Conservation (phyloP, 805 yeast genomes). For the Candida wancherniae region DNA sequence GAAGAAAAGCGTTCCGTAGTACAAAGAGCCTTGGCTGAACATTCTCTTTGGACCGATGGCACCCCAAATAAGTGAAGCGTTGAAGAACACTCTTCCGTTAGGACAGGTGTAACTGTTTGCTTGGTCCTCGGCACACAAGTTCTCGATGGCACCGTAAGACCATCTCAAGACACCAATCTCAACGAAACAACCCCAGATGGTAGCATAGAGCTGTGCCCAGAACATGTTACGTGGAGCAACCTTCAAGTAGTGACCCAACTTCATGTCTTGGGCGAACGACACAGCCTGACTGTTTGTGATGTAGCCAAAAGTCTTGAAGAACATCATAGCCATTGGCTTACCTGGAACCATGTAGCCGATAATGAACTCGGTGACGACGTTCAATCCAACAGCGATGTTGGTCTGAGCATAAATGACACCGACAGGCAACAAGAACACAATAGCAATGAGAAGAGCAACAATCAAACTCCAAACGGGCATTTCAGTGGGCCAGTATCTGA, state of each 20-base stretch:
- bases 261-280: slow-evolving; percentile 44
- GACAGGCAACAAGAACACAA: slow-evolving; percentile 37
- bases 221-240: slow-evolving; percentile 37
- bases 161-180: slow-evolving; percentile 39
- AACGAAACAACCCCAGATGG: slow-evolving; percentile 38
- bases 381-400: slow-evolving; percentile 36
- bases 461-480: slow-evolving; percentile 41
- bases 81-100: slow-evolving; percentile 37
- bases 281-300: slow-evolving; percentile 48
- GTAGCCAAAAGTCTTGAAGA: slow-evolving; percentile 45
- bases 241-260: slow-evolving; percentile 43
- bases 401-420: slow-evolving; percentile 35
- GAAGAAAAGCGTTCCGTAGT: slow-evolving; percentile 26
- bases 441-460: slow-evolving; percentile 36
- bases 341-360: slow-evolving; percentile 45
- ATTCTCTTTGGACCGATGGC: slow-evolving; percentile 30
- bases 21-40: slow-evolving; percentile 15
- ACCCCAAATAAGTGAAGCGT: slow-evolving; percentile 43
- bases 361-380: slow-evolving; percentile 40
- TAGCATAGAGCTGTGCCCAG: slow-evolving; percentile 40
- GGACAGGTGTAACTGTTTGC: slow-evolving; percentile 36
- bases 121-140: slow-evolving; percentile 30
- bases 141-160: slow-evolving; percentile 34
- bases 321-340: slow-evolving; percentile 45
- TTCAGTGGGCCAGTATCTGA: slow-evolving; percentile 38